Percentiles rank a stretch among this genome's conserved stretches.
Conservation (phyloP, 2,329 filamentous ascomycete genomes). For the Fusarium mexicanum region DNA sequence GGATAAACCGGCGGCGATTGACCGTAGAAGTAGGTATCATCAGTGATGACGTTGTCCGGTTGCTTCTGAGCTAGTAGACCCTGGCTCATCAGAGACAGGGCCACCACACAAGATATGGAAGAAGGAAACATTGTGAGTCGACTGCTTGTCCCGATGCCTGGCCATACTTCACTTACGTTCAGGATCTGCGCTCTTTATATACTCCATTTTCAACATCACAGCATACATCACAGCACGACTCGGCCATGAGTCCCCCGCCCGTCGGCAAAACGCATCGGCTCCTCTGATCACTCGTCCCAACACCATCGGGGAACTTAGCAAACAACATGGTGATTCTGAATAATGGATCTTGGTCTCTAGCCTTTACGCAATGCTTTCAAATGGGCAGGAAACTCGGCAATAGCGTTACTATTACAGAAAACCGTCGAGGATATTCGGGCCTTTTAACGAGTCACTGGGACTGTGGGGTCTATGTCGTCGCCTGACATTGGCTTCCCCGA, state of each 20-base stretch:
- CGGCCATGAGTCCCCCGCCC: neutral
- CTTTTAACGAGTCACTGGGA: constrained; percentile 4
- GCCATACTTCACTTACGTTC: neutral
- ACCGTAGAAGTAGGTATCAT: constrained; percentile 5
- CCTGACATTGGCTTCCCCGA: neutral
- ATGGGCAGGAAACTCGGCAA: neutral
- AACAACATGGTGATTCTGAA: neutral
- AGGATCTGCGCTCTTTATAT: neutral
- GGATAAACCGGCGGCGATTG: neutral
- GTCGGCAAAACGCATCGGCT: neutral
- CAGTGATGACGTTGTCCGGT: neutral
- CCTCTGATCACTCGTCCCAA: neutral
- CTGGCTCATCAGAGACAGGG: neutral
- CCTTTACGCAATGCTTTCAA: constrained; percentile 3
- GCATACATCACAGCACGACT: neutral
- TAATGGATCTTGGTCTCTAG: neutral
- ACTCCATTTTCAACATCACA: neutral
- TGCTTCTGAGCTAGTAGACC: neutral
- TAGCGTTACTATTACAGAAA: neutral
- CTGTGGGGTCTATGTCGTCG: neutral
- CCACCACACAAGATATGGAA: neutral
- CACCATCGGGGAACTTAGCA: neutral
- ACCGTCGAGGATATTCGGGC: neutral
- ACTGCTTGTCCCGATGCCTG: neutral
- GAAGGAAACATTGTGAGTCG: neutral